Percentiles rank a stretch among this genome's conserved stretches.
Conservation (phyloP, 2,329 filamentous ascomycete genomes). For the Chaetomium strumarium region DNA sequence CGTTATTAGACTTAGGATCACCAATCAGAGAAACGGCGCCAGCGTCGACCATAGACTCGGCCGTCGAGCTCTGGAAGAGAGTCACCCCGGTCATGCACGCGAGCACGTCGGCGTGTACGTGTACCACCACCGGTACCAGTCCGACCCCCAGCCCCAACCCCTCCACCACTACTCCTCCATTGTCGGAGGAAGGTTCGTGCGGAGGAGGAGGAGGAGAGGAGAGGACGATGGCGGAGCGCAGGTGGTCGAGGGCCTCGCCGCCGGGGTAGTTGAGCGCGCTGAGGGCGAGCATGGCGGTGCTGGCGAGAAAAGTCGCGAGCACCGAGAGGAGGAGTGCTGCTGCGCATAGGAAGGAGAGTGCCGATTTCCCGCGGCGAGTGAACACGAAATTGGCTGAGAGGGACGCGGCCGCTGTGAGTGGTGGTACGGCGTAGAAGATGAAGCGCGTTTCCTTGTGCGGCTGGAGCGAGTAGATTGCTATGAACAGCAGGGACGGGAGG, state of each 20-base stretch:
- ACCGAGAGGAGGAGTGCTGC: conserved; percentile 54
- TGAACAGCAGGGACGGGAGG: conserved; percentile 64
- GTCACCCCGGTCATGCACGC: conserved; percentile 68
- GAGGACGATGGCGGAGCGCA: conserved; percentile 37
- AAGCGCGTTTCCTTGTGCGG: conserved; percentile 97
- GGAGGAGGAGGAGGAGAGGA: neutral
- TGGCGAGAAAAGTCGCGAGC: conserved; percentile 52
- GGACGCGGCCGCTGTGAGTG: conserved; percentile 71
- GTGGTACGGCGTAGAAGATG: conserved; percentile 80
- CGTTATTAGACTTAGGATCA: neutral
- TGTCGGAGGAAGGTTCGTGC: no score
- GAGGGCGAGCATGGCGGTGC: conserved; percentile 63
- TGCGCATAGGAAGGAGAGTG: conserved; percentile 48
- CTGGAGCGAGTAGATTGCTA: conserved; percentile 76
- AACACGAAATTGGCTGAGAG: conserved; percentile 67
- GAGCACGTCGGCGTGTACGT: conserved; percentile 58
- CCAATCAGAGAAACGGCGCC: no score
- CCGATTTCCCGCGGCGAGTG: conserved; percentile 58
- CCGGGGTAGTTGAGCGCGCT: conserved; percentile 93
- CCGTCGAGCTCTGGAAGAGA: conserved; percentile 47
- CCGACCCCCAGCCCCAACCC: no score
- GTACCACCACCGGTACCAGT: no score
- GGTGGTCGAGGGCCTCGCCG: conserved; percentile 63
- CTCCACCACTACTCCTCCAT: no score
- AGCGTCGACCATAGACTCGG: conserved; percentile 22